Percentiles rank a stretch among this genome's conserved stretches.
Evolutionary conservation across 805 yeast species (phyloP).

Genomic region (Starmerella vaccinii): DNA sequence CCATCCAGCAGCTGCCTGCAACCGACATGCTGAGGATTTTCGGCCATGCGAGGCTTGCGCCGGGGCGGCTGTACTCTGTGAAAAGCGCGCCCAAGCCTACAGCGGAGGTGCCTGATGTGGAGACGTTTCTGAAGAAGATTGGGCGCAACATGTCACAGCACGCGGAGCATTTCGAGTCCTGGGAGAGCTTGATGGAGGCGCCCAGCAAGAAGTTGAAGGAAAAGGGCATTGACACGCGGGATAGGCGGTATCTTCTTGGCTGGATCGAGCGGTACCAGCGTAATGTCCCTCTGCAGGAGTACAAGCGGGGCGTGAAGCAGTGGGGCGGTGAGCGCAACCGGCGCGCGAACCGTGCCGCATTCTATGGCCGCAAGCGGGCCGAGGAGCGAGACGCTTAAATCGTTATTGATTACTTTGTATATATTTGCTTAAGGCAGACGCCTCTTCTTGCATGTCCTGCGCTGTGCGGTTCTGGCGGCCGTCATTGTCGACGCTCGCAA

Average conservation of each 20-base stretch:
- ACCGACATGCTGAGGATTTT: not conserved
- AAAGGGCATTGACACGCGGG: constrained; percentile 62
- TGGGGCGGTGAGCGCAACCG: constrained; percentile 83
- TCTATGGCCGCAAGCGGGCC: constrained; percentile 29
- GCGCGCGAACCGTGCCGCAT: constrained; percentile 48
- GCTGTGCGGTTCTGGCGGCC: constrained; percentile 47
- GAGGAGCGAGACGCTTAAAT: constrained; percentile 23
- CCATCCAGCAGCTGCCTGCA: not conserved
- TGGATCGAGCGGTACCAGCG: constrained; percentile 62
- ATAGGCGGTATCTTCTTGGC: constrained; percentile 54
- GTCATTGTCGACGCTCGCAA: constrained; percentile 37
- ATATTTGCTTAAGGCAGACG: constrained; percentile 38
- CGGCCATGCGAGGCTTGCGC: not conserved
- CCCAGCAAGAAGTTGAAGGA: constrained; percentile 51
- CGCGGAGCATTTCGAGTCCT: constrained; percentile 57
- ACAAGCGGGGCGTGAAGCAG: constrained; percentile 59
- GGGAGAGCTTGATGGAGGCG: constrained; percentile 57
- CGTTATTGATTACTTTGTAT: constrained; percentile 8
- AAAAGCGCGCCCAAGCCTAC: constrained; percentile 35
- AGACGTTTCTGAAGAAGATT: constrained; percentile 60
- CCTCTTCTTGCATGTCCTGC: constrained; percentile 66
- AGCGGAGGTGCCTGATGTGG: constrained; percentile 51
- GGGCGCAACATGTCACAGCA: constrained; percentile 69
- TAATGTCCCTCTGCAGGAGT: constrained; percentile 46
- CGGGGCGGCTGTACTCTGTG: not conserved